Evolutionary conservation across 2,329 filamentous ascomycete genomes (phyloP).

Genomic region (Trichophyton simii): DNA sequence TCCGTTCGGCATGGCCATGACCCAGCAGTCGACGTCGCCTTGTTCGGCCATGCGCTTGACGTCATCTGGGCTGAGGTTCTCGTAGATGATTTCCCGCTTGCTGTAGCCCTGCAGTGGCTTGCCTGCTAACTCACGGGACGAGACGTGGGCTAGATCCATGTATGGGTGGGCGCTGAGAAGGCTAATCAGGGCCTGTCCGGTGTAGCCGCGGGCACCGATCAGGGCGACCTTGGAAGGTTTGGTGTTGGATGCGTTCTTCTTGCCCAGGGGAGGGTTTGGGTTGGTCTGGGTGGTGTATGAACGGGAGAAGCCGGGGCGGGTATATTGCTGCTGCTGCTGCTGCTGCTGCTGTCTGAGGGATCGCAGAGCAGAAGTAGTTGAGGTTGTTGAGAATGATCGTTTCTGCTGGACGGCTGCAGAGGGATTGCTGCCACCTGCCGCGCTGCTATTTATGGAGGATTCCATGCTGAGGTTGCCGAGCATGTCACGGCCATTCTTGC

Average conservation of each 20-base stretch:
- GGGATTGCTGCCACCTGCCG: constrained; percentile 36
- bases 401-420: constrained; percentile 46
- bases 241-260: constrained; percentile 74
- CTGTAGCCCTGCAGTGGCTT: constrained; percentile 79
- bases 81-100: constrained; percentile 85
- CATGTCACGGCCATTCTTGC: constrained; percentile 69
- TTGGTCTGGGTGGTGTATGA: constrained; percentile 29
- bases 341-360: constrained; percentile 16
- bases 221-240: constrained; percentile 68
- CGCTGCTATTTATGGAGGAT: constrained; percentile 57
- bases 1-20: constrained; percentile 92
- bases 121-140: constrained; percentile 80
- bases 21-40: constrained; percentile 85
- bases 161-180: constrained; percentile 78
- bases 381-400: constrained; percentile 54
- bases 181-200: constrained; percentile 77
- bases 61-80: constrained; percentile 78
- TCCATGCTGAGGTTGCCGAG: constrained; percentile 82
- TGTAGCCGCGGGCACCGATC: constrained; percentile 88
- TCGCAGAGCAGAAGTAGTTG: constrained; percentile 26
- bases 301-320: constrained; percentile 20
- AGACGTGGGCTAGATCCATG: constrained; percentile 83
- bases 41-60: constrained; percentile 71
- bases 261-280: constrained; percentile 79
- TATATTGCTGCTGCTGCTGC: constrained; percentile 2